Conservation (phyloP, 225 moss, liverwort and hornwort genomes). For the Pleurozium schreberi region DNA sequence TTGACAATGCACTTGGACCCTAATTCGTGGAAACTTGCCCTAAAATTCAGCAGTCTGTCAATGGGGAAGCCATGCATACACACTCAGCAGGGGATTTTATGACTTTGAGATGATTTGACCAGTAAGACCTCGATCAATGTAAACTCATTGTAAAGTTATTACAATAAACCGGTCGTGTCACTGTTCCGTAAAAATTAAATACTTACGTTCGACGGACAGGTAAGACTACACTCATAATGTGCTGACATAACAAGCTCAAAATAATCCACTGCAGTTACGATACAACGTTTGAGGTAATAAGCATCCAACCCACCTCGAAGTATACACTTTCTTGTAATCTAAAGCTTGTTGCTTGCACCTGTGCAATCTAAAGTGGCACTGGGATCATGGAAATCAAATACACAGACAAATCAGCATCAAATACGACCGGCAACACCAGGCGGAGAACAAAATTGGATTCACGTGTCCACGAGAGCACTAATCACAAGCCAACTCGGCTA, state of each 20-base stretch:
- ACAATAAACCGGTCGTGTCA: neutral
- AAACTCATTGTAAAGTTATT: neutral
- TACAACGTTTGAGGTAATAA: neutral
- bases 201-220: neutral
- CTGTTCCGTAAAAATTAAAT: neutral
- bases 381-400: neutral
- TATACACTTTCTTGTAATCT: too few species aligned
- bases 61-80: too few species aligned
- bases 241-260: neutral
- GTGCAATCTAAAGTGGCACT: neutral
- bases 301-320: neutral
- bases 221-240: neutral
- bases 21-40: neutral
- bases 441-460: constrained; percentile 26
- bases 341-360: neutral
- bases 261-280: neutral
- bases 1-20: neutral
- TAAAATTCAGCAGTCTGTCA: neutral
- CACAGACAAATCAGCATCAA: neutral
- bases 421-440: neutral
- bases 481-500: neutral
- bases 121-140: neutral
- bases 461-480: neutral
- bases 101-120: too few species aligned
- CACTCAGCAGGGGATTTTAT: neutral